A percentile compares a stretch with the other conserved stretches of the same genome.
Conservation (phyloP, 2,329 filamentous ascomycete species). For the Aspergillus puulaauensis region DNA sequence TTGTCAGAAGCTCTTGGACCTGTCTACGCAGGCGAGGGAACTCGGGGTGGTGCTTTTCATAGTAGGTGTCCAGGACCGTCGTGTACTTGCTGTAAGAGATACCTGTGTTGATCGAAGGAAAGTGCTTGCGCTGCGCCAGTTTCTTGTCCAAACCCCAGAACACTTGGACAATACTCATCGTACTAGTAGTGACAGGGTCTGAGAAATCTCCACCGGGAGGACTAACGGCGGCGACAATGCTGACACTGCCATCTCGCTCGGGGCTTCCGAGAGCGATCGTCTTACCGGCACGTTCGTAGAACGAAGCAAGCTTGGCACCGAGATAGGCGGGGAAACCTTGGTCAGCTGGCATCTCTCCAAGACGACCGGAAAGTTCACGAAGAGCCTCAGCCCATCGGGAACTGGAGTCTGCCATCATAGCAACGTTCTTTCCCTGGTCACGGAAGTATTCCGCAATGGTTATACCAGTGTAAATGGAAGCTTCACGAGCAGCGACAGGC, state of each 20-base stretch:
- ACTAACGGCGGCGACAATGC: constrained; percentile 95
- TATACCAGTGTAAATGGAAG: constrained; percentile 97
- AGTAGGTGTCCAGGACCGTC: constrained; percentile 82
- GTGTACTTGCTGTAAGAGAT: constrained; percentile 98
- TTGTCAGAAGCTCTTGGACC: constrained; percentile 88
- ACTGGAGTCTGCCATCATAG: constrained; percentile 99
- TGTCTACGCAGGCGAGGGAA: constrained; percentile 91
- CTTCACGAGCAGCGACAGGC: constrained; percentile 97
- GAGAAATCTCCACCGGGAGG: constrained; percentile 99
- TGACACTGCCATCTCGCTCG: constrained; percentile 86
- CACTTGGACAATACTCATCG: constrained; percentile 95
- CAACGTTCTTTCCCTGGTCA: constrained; percentile 94
- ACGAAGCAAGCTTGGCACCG: constrained; percentile 93
- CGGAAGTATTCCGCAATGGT: constrained; percentile 96
- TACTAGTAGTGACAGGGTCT: constrained; percentile 91
- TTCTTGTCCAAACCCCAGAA: constrained; percentile 99
- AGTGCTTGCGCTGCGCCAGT: constrained; percentile 97
- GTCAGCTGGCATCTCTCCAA: constrained; percentile 99
- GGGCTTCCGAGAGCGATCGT: constrained; percentile 84
- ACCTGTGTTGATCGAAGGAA: constrained; percentile 95
- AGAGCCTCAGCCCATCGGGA: constrained; percentile 98
- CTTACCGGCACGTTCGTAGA: constrained; percentile 97
- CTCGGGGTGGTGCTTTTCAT: constrained; percentile 89
- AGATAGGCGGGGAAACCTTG: constrained; percentile 99
- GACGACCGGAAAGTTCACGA: constrained; percentile 96